These are phyloP conservation scores for Posidonia oceanica DNA, from an alignment of 116 monocot genomes.

Conservation along the genomic window DNA sequence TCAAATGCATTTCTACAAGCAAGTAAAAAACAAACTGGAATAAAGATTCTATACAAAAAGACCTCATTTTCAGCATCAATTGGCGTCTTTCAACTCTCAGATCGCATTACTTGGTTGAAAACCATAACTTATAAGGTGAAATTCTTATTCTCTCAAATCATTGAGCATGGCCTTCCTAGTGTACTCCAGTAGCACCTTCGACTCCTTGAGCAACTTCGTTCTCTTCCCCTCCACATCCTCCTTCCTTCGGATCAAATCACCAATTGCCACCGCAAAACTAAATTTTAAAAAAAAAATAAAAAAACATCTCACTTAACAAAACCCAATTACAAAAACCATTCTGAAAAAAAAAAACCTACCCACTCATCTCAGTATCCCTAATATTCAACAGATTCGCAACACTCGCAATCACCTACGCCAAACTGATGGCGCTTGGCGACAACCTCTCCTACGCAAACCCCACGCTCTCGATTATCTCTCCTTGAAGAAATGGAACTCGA, in stretches of 20 bases:
- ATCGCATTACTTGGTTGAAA: too few relatives aligned
- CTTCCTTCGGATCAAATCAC: slow-evolving; percentile 70
- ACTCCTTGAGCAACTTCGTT: slow-evolving; percentile 74
- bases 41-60: too few relatives aligned
- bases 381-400: slow-evolving; percentile 22
- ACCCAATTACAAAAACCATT: not conserved
- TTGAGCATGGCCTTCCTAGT: slow-evolving; percentile 93
- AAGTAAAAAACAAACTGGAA: not conserved
- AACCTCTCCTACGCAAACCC: slow-evolving; percentile 64
- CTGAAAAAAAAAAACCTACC: slow-evolving; percentile 19
- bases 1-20: not conserved
- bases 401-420: slow-evolving; percentile 46
- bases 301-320: not conserved
- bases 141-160: slow-evolving; percentile 70
- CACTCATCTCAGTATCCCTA: slow-evolving; percentile 73
- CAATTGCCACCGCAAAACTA: slow-evolving; percentile 84
- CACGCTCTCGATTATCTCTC: slow-evolving; percentile 61
- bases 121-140: not conserved
- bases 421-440: slow-evolving; percentile 35
- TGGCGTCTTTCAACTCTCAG: too few relatives aligned
- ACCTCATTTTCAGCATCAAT: too few relatives aligned
- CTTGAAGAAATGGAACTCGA: too few relatives aligned
- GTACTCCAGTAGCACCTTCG: slow-evolving; percentile 70
- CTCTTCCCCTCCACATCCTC: slow-evolving; percentile 89
- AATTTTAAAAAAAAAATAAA: not conserved